Percentiles rank a stretch among this genome's conserved stretches.
phyloP scores from a whole-genome alignment of 2,329 filamentous ascomycete genomes.

The Ascomycota sp. region DNA sequence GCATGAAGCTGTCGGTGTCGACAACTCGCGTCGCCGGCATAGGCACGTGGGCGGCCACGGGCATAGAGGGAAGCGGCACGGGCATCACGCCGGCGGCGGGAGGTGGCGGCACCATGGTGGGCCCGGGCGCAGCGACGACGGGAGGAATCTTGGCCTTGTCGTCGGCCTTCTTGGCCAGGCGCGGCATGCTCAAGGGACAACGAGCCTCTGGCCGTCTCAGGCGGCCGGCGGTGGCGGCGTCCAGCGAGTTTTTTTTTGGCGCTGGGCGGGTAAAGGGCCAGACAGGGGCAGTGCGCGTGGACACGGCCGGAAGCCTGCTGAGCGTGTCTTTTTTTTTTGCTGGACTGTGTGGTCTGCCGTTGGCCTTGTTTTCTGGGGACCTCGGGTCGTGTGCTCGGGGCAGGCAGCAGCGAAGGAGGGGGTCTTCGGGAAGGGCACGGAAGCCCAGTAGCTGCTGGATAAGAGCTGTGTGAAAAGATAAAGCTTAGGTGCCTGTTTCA shows the following conservation, averaged over 20 bases:
- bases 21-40: constrained; percentile 22
- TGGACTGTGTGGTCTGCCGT: no score
- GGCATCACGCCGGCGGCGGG: constrained; percentile 4
- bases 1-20: constrained; percentile 56
- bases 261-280: no score
- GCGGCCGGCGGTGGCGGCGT: neutral
- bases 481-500: no score
- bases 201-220: neutral
- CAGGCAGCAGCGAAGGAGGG: no score
- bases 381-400: no score
- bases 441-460: no score
- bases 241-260: neutral
- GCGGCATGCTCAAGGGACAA: constrained; percentile 18
- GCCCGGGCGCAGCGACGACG: constrained; percentile 13
- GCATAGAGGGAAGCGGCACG: constrained; percentile 2
- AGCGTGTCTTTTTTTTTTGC: no score
- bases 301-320: no score
- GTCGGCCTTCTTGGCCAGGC: constrained; percentile 22
- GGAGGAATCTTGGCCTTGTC: constrained; percentile 16
- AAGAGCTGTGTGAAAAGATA: no score
- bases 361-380: no score
- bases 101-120: constrained; percentile 18
- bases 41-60: constrained; percentile 1
- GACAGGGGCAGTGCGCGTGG: no score
- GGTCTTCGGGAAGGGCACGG: no score